Percentiles rank a stretch among this genome's conserved stretches.
phyloP scores from a whole-genome alignment of 2,329 filamentous ascomycete species.

The Raffaelea albimanens region DNA sequence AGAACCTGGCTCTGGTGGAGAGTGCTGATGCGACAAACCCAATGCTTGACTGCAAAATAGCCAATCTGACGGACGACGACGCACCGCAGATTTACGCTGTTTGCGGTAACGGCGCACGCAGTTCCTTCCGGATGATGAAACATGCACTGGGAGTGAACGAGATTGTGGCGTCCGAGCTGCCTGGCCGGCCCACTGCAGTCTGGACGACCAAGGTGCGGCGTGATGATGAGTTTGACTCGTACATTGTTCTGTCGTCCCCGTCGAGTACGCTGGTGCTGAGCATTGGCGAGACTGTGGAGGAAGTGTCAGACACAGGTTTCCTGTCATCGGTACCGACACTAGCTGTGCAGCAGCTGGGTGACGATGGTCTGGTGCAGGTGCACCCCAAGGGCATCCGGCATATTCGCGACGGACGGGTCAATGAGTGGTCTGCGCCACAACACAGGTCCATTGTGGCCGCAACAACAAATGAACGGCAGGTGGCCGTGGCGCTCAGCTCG shows the following conservation, averaged over 20 bases:
- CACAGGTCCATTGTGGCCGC: conserved; percentile 94
- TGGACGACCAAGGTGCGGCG: conserved; percentile 89
- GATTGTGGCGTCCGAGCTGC: conserved; percentile 88
- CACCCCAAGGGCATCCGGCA: conserved; percentile 95
- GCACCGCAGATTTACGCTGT: conserved; percentile 94
- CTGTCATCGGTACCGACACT: conserved; percentile 80
- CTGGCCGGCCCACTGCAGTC: conserved; percentile 78
- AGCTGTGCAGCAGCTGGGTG: conserved; percentile 87
- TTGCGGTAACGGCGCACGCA: conserved; percentile 79
- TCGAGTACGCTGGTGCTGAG: conserved; percentile 87
- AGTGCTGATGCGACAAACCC: conserved; percentile 85
- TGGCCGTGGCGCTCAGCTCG: conserved; percentile 87
- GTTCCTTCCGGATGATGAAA: conserved; percentile 83
- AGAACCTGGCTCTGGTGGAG: conserved; percentile 79
- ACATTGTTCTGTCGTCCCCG: conserved; percentile 89
- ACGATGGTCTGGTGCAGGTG: conserved; percentile 86
- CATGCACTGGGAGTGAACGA: conserved; percentile 90
- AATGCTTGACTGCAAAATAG: conserved; percentile 81
- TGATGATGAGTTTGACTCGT: conserved; percentile 79
- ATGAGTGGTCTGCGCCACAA: conserved; percentile 88
- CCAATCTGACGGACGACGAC: conserved; percentile 84
- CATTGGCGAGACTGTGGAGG: conserved; percentile 93
- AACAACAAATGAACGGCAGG: conserved; percentile 85
- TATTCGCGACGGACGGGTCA: conserved; percentile 68
- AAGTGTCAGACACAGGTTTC: conserved; percentile 90